Evolutionary conservation across 2,329 filamentous ascomycete genomes (phyloP), one percentile per base, ranked within the genome.

Genomic region (Neoscytalidium dimidiatum): DNA sequence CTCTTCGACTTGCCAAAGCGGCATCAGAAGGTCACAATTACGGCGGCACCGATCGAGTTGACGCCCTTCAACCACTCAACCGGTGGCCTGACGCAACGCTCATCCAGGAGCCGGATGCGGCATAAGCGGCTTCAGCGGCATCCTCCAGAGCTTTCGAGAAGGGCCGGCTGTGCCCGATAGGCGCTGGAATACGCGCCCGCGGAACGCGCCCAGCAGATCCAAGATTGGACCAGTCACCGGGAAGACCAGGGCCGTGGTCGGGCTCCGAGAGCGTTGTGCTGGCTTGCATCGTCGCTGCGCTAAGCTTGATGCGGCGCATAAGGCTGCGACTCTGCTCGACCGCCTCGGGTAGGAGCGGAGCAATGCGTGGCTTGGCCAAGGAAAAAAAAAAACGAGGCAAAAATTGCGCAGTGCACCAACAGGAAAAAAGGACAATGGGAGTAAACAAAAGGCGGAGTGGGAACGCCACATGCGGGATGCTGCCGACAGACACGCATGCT

Each of bases 141-240:
- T 48, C 21, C 41, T 58, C 52, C 41, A 64, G 62, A 51, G 52
- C 29, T 48, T 57, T 64, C 62, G 38, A 48, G 61, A 64, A 64
- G 38, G 49, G 28, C 61, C 41, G 56, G 56, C 28, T 28, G 43
- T 31, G 56, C 38, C 56, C n/a, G 41, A 60, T 21, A 56, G 21
- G 52, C 52, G 19, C 33, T 11, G 31, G 14, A 23, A 23, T 41
- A 31, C 9, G 35, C 38, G 53, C 53, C 41, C 41, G 23, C 21
- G 21, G 23, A 13, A 43, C 38, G 53, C 21, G 51, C 35, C 53
- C 23, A 44, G 53, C 53, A 58, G 35, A 58, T 19, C 53, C 53
- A 58, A 44, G 26, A 19, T 58, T 58, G 53, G 53, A 38, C 21
- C 56, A 48, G 56, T 11, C 17, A 41, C 28, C 56, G 56, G 56